A percentile compares a stretch with the other conserved stretches of the same genome.
phyloP scores from a whole-genome alignment of 164 flowering plant species.

The Kingdonia uniflora region DNA sequence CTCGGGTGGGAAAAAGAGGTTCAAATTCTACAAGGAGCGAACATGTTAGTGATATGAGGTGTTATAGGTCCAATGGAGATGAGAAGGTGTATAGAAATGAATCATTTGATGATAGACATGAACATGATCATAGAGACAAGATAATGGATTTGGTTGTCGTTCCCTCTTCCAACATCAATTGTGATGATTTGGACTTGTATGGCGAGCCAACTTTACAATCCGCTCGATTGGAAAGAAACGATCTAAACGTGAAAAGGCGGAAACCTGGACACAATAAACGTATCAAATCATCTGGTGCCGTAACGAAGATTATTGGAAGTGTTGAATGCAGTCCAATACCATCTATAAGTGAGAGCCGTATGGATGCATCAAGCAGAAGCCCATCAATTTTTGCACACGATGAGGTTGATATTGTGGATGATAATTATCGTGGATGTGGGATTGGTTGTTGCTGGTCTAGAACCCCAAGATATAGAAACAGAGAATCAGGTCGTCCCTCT shows the following conservation, averaged over 20 bases:
- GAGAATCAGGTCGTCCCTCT: conserved; percentile 28
- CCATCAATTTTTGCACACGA: conserved; percentile 30
- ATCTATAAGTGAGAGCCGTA: conserved; percentile 25
- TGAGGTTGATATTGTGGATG: conserved; percentile 24
- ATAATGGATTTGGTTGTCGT: conserved; percentile 22
- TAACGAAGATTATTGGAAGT: conserved; percentile 33
- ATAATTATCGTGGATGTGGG: conserved; percentile 44
- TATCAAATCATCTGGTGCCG: conserved; percentile 18
- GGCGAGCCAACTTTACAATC: conserved; percentile 27
- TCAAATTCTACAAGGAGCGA: conserved; percentile 8
- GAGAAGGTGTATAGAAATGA: conserved; percentile 11
- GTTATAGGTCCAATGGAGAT: conserved; percentile 11
- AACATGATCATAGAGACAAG: conserved; percentile 15
- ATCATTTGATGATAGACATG: conserved; percentile 18
- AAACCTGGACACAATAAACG: conserved; percentile 20
- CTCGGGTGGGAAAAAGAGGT: conserved; percentile 10
- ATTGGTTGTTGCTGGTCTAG: conserved; percentile 75
- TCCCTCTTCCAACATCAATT: conserved; percentile 17
- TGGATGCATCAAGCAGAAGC: conserved; percentile 31
- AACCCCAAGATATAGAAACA: conserved; percentile 46
- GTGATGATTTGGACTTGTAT: conserved; percentile 34
- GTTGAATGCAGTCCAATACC: conserved; percentile 40
- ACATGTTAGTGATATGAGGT: conserved; percentile 15
- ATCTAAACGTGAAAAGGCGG: conserved; percentile 12
- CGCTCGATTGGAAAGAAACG: conserved; percentile 9